phyloP scores from a whole-genome alignment of 2,329 filamentous ascomycete genomes.

The Microsporum audouinii region DNA sequence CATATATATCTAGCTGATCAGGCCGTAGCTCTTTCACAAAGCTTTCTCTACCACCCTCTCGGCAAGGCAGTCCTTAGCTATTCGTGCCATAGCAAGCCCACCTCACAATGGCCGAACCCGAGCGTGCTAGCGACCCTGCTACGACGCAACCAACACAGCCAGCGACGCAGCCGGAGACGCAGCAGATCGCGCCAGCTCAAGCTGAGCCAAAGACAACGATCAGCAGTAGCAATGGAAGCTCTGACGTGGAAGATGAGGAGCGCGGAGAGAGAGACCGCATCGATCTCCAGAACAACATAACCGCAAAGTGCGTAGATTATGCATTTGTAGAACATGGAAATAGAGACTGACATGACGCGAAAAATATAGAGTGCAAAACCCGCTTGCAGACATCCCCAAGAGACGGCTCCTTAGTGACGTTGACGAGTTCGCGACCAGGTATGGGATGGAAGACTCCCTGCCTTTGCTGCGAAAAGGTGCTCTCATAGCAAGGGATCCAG shows the following conservation, averaged over 20 bases:
- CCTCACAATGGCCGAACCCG: not conserved
- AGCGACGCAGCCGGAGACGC: not conserved
- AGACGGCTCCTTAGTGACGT: slow-evolving; percentile 32
- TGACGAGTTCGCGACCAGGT: slow-evolving; percentile 32
- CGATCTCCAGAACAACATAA: slow-evolving; percentile 21
- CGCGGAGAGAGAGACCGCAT: slow-evolving; percentile 18
- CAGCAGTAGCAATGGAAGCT: not conserved
- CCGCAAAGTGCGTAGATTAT: slow-evolving; percentile 19
- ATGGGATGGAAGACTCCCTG: slow-evolving; percentile 32
- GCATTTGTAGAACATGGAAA: not conserved
- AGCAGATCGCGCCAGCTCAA: not conserved
- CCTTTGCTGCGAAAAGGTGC: slow-evolving; percentile 38
- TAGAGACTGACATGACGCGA: not conserved
- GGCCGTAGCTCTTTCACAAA: not conserved
- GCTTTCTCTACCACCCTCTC: not conserved
- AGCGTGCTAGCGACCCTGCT: not conserved
- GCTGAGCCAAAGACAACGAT: not conserved
- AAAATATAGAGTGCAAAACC: slow-evolving; percentile 36
- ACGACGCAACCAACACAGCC: not conserved
- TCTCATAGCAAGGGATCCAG: slow-evolving; percentile 40
- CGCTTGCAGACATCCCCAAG: slow-evolving; percentile 32
- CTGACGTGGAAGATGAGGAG: slow-evolving; percentile 13
- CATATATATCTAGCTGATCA: not conserved
- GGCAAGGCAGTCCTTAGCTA: not conserved
- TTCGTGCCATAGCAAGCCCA: not conserved